phyloP scores from a whole-genome alignment of 129 eudicot genomes.

The Logfia minima region DNA sequence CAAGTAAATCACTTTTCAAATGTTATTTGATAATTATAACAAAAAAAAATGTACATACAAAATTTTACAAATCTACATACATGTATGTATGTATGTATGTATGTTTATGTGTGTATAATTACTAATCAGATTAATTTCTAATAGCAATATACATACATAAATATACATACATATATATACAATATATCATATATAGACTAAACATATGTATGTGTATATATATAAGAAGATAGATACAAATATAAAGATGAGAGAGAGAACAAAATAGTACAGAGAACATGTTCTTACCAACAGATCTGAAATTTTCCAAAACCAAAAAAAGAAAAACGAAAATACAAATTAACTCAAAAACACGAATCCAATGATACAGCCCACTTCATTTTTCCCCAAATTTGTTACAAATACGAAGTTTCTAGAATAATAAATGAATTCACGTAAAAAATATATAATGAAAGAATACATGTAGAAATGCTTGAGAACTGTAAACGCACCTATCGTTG shows the following conservation, averaged over 20 bases:
- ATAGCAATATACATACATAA: slow-evolving; percentile 5
- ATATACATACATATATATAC: not conserved
- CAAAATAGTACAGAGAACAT: slow-evolving; percentile 9
- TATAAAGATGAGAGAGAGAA: slow-evolving; percentile 10
- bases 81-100: not conserved
- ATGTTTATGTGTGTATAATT: not conserved
- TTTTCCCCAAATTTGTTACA: not conserved
- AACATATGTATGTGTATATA: not conserved
- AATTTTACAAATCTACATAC: not conserved
- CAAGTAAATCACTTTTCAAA: not conserved
- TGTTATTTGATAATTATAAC: not conserved
- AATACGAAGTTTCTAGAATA: not conserved
- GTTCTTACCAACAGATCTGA: slow-evolving; percentile 47
- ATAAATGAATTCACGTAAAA: not conserved
- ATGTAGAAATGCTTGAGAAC: slow-evolving; percentile 15
- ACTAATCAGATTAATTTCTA: not conserved
- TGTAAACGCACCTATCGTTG: slow-evolving; percentile 30
- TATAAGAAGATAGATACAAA: not conserved
- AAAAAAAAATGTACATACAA: not conserved
- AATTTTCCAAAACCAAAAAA: slow-evolving; percentile 15
- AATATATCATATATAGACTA: not conserved
- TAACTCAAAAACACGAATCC: slow-evolving; percentile 19
- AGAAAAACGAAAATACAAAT: not conserved
- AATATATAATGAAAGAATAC: not conserved
- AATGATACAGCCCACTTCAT: slow-evolving; percentile 4